Evolutionary conservation across 2,329 filamentous ascomycete species (phyloP).

Genomic region (Fusarium nurragi): DNA sequence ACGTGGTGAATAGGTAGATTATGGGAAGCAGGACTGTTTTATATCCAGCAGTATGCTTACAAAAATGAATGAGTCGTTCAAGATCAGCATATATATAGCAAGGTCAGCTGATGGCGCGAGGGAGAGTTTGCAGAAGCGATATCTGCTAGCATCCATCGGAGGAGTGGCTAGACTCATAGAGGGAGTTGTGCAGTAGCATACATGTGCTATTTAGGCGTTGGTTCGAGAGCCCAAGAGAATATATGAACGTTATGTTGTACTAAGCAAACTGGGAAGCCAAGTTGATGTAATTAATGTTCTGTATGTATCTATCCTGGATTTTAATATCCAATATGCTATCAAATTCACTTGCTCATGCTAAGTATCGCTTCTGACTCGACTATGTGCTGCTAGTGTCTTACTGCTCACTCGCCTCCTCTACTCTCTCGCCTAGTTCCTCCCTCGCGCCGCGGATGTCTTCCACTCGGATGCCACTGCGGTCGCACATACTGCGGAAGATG

Average conservation of each 20-base stretch:
- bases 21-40: not conserved
- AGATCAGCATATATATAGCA: not conserved
- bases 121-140: not conserved
- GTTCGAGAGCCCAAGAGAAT: slow-evolving; percentile 7
- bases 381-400: not conserved
- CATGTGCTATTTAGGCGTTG: slow-evolving; percentile 28
- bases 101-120: not conserved
- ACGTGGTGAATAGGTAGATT: not conserved
- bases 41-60: slow-evolving; percentile 3
- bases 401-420: slow-evolving; percentile 17
- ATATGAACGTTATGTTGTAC: slow-evolving; percentile 1
- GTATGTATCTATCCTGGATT: not conserved
- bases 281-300: not conserved
- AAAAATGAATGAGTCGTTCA: not conserved
- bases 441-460: slow-evolving; percentile 63
- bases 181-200: slow-evolving; percentile 16
- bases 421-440: slow-evolving; percentile 45
- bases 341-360: not conserved
- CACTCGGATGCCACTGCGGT: slow-evolving; percentile 77
- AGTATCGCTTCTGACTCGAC: not conserved
- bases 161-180: slow-evolving; percentile 30
- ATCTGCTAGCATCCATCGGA: slow-evolving; percentile 2
- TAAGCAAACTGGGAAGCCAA: not conserved
- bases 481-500: slow-evolving; percentile 91
- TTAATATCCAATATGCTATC: not conserved